Percentiles rank a stretch among this genome's conserved stretches.
phyloP scores from a whole-genome alignment of 2,329 filamentous ascomycete species.

The Colletotrichum limetticola region DNA sequence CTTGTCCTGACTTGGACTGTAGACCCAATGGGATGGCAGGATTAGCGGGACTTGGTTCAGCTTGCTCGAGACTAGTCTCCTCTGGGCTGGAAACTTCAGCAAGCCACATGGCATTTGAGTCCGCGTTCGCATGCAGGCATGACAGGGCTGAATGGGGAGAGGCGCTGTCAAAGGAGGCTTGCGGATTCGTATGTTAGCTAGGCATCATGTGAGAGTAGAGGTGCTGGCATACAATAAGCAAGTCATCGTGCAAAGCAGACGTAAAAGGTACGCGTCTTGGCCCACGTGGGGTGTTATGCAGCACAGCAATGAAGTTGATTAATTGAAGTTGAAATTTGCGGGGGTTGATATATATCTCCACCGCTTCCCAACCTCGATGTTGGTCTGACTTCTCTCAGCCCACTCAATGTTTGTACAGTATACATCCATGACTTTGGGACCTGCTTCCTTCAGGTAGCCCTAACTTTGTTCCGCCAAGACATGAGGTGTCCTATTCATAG shows the following conservation, averaged over 20 bases:
- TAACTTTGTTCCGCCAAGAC: too few relatives aligned
- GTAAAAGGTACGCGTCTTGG: background rate
- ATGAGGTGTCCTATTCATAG: too few relatives aligned
- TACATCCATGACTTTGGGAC: background rate
- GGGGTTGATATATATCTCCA: background rate
- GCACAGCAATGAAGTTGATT: background rate
- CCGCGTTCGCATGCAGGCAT: conserved; percentile 10
- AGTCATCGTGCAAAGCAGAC: background rate
- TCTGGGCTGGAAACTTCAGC: background rate
- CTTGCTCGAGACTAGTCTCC: background rate
- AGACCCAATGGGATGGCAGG: conserved; percentile 7
- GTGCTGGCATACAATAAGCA: background rate
- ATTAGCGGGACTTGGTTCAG: conserved; percentile 9
- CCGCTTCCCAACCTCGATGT: background rate
- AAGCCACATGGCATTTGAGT: conserved; percentile 20
- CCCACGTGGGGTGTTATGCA: background rate
- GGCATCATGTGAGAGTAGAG: background rate
- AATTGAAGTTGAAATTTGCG: background rate
- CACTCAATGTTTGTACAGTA: background rate
- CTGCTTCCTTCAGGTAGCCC: background rate
- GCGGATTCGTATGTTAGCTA: background rate
- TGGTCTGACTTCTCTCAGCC: background rate
- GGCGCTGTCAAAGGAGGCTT: background rate
- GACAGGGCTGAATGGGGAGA: conserved; percentile 12
- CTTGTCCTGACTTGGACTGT: background rate